Base-by-base conservation (phyloP, 768 basidiomycete species). In the Lyophyllum decastes region DNA sequence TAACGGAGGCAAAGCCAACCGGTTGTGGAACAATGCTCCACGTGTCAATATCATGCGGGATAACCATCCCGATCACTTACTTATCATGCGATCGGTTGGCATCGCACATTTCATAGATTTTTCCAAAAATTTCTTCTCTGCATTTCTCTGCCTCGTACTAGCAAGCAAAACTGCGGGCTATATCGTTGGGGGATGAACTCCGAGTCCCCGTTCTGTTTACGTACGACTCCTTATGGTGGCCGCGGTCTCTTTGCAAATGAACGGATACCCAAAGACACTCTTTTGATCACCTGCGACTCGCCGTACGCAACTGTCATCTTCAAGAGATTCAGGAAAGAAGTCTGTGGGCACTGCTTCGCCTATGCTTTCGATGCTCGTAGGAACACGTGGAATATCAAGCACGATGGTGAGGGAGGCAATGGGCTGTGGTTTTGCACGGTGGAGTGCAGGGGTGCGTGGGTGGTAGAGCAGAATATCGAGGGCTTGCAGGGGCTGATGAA, bases 301-400 rank as follows among this genome's bases (percentile, higher is more conserved):
- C 87, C 88, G 0, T 87, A 84, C 64, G 77, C 81, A 0, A 77
- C 76, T 49, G 84, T 85, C 33, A 75, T 89, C 50, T 82, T 82
- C 68, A 83, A 79, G 64, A 80, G 81, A 59, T 89, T 87, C 61
- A 78, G 85, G 40, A 85, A 82, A 66, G 87, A 88, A 66, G 85
- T 87, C 47, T 89, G 87, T 62, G 82, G 78, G 10, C 73, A 81
- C 65, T 89, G 88, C 69, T 88, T 86, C 65, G 76, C 78, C 38
- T 88, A 88, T 64, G 77, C 82, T 24, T 81, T 81, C 61, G 82
- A 84, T 51, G 72, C 73, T 25, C 74, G 77, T 27, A 75, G 74
- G 70, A 72, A 73, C 58, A 65, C 74, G 25, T 86, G 85, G 85
- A 76, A 66, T 40, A 63, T 78, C 62, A 75, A 72, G 55, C 68